Evolutionary conservation across 768 basidiomycete species (phyloP), one percentile per base, ranked within the genome.

Genomic region (Sistotremastrum suecicum): DNA sequence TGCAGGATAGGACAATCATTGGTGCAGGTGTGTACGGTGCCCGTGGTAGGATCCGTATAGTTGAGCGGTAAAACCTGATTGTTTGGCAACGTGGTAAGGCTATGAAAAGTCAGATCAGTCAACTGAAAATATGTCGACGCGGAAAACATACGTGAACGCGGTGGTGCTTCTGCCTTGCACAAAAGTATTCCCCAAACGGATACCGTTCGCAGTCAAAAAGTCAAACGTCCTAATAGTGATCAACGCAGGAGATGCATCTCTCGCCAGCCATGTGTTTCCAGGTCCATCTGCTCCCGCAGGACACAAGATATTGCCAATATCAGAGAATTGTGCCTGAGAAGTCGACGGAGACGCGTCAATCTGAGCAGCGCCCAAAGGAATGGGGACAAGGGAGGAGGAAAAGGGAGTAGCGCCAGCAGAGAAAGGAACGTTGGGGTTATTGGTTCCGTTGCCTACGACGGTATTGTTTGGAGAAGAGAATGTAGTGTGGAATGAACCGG

Each of bases 131-230:
- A 46, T 40, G 30, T 41, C 34, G 31, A 37, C 6, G 48, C 5
- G 5, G 41, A 39, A 36, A 32, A 57, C 76, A 45, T 61, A 92
- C 92, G 74, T 83, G 64, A 99, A 99, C 4, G 68, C 72, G n/a
- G 77, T 85, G 1, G 94, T 94, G 37, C 90, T 83, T 53, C 84
- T 79, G 44, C 79, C 74, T 43, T 69, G 63, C 51, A 80, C 70
- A 61, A 94, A 87, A 5, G 90, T 92, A 64, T 99, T 98, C 30
- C 90, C 92, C 31, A 99, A 66, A 39, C 95, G 78, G 41, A 97
- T 58, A 4, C 94, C 95, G 47, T 70, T 78, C 3, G 78, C 83
- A 42, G 73, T 76, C 47, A 86, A 74, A 56, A 71, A 82, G 30
- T 76, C 66, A 57, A 82, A 86, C n/a, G 79, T 72, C 48, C 82